Percentiles rank a stretch among this genome's conserved stretches.
These are phyloP conservation scores for Xylaria sp. DNA, from an alignment of 2,329 filamentous ascomycete genomes.

Conservation along the genomic window DNA sequence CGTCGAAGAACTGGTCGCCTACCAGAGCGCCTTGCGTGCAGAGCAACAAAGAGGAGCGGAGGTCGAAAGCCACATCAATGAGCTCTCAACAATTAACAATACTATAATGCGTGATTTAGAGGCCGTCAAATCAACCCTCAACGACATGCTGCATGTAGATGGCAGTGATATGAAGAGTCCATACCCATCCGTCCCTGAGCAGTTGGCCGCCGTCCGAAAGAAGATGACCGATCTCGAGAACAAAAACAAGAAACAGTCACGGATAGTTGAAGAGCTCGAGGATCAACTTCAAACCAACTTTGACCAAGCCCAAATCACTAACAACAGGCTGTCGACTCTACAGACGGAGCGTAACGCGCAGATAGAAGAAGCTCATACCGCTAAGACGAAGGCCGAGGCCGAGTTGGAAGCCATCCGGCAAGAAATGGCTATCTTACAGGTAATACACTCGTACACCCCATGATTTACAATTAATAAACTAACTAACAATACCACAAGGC, in stretches of 20 bases:
- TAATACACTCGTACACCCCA: conserved; percentile 55
- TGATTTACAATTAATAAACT: neutral
- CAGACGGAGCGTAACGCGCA: conserved; percentile 79
- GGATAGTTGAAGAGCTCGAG: conserved; percentile 94
- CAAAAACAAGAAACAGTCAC: conserved; percentile 88
- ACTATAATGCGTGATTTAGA: conserved; percentile 72
- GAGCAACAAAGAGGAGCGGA: conserved; percentile 70
- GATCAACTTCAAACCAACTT: conserved; percentile 96
- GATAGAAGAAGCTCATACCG: conserved; percentile 80
- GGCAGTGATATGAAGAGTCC: conserved; percentile 57
- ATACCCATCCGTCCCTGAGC: conserved; percentile 63
- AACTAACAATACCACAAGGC: conserved; percentile 40
- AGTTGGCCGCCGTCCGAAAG: conserved; percentile 71
- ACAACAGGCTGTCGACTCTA: conserved; percentile 85
- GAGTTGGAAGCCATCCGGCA: conserved; percentile 75
- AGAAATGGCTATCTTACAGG: conserved; percentile 82
- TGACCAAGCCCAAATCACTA: conserved; percentile 87
- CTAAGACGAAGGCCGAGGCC: conserved; percentile 70
- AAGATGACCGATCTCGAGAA: conserved; percentile 71
- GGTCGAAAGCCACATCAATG: conserved; percentile 65
- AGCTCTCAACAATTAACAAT: conserved; percentile 69
- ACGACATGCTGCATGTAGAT: conserved; percentile 65
- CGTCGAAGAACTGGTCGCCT: conserved; percentile 66
- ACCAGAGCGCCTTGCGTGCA: conserved; percentile 68
- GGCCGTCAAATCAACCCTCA: conserved; percentile 65